These are phyloP conservation scores for Nannochloropsis oceanica DNA, from an alignment of 108 stramenopile species.

Conservation along the genomic window DNA sequence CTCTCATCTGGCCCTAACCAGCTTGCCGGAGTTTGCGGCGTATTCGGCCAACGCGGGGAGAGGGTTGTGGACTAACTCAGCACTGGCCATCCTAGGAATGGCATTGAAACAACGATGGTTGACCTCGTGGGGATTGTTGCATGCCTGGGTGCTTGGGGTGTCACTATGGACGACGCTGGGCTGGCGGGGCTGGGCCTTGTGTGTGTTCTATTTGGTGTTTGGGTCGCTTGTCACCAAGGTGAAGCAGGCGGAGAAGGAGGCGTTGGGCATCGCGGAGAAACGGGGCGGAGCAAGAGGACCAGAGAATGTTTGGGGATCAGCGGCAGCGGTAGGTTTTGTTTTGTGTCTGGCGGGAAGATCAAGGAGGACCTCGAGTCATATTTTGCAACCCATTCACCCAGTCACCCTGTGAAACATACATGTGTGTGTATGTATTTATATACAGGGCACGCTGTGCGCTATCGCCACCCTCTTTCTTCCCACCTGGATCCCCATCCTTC, in stretches of 20 bases:
- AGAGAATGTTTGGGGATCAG: constrained; percentile 88
- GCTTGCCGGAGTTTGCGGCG: neutral
- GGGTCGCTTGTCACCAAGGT: constrained; percentile 74
- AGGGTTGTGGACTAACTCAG: neutral
- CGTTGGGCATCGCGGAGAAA: constrained; percentile 72
- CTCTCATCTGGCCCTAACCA: too few relatives aligned
- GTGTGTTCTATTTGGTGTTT: constrained; percentile 61
- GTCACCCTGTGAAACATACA: neutral
- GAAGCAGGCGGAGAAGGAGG: constrained; percentile 64
- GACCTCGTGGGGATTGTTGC: constrained; percentile 52
- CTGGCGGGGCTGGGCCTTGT: constrained; percentile 68
- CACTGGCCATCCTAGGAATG: neutral
- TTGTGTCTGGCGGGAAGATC: constrained; percentile 2
- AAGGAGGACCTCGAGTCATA: constrained; percentile 27
- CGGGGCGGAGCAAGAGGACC: constrained; percentile 79
- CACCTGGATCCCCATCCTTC: constrained; percentile 24
- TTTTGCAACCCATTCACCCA: constrained; percentile 6
- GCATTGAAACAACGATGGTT: constrained; percentile 21
- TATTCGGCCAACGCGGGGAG: neutral
- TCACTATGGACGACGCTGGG: constrained; percentile 62
- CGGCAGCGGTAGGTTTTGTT: constrained; percentile 46
- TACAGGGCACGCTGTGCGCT: constrained; percentile 28
- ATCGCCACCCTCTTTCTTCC: constrained; percentile 5
- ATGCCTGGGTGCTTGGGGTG: constrained; percentile 58
- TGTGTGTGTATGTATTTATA: neutral